Base-by-base conservation (phyloP, 192 early-diverging fungal genomes). In the Entophlyctis helioformis region DNA sequence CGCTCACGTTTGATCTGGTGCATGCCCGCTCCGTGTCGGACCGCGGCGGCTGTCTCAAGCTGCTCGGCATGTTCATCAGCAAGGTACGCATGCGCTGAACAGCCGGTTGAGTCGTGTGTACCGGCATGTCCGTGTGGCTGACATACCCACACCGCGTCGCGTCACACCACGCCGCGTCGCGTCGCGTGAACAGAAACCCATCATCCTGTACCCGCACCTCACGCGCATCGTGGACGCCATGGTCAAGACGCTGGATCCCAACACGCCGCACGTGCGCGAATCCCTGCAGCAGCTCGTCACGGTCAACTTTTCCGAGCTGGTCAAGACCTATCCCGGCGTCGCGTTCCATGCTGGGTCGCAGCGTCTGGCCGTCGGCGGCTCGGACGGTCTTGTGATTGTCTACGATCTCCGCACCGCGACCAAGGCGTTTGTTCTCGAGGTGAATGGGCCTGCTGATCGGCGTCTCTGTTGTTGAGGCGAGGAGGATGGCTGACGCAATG, bases 341-440 rank as follows among this genome's bases (percentile, higher is more conserved):
- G 71, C 79, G 25, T 88, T 92, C 54, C 84, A 89, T 54, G 59
- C 66, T 31, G 63, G 55, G 2, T 63, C 71, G 1, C 89, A 92
- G 61, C 74, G 83, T 20, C 57, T 92, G n/a, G 81, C 74, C 0
- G 73, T 86, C 3, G 89, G 86, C 18, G 84, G 79, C 1, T 39
- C 59, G 33, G 84, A 90, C 50, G 89, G 89, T 4, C 66, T 78
- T 1, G 64, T 66, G 2, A 59, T 89, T 29, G 73, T 90, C 0
- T 90, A 83, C 59, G 89, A 92, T 64, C 58, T 90, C 2, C 66
- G 80, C 21, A 92, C 87, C 1, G 89, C 86, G 2, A 84, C 84
- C 13, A 82, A 72, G 7, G 77, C 74, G 20, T 68, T 79, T 19
- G 65, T 89, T 23, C 54, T 92, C 10, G 86, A 92, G 61, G 81